These are phyloP conservation scores for Tephrocybe sp. DNA, from an alignment of 768 basidiomycete species.

Conservation along the genomic window DNA sequence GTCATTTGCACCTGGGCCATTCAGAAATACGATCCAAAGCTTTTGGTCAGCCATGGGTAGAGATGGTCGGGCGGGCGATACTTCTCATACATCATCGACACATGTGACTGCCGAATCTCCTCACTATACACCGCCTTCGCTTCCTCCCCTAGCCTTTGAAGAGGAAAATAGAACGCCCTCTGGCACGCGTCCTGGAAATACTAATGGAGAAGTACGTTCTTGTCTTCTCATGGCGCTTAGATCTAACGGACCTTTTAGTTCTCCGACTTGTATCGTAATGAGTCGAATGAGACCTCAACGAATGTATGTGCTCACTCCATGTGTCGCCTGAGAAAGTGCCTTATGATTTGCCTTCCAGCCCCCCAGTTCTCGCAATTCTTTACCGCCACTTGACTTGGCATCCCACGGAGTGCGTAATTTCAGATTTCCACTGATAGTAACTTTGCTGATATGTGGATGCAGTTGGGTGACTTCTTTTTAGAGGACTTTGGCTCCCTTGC, in stretches of 20 bases:
- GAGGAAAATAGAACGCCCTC: constrained; percentile 12
- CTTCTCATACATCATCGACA: not conserved
- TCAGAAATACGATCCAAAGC: constrained; percentile 47
- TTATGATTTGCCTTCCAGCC: too few species aligned
- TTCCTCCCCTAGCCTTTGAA: constrained; percentile 41
- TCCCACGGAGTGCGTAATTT: constrained; percentile 3
- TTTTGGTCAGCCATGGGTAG: constrained; percentile 16
- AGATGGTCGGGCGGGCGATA: constrained; percentile 12
- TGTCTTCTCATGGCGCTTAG: too few species aligned
- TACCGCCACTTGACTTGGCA: not conserved
- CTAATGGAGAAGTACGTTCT: constrained; percentile 3
- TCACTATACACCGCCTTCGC: constrained; percentile 18
- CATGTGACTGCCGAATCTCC: not conserved
- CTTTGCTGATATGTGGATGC: too few species aligned
- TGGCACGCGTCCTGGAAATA: not conserved
- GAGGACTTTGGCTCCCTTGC: too few species aligned
- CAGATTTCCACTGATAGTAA: too few species aligned
- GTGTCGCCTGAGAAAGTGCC: too few species aligned
- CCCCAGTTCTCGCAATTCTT: constrained; percentile 3
- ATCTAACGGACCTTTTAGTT: not conserved
- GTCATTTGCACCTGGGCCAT: constrained; percentile 45
- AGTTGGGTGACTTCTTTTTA: too few species aligned
- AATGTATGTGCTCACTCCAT: not conserved
- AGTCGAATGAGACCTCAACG: not conserved
- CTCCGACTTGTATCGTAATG: not conserved